These are phyloP conservation scores for Sarocladiaceae sp. DNA, from an alignment of 2,329 filamentous ascomycete genomes.

Conservation along the genomic window DNA sequence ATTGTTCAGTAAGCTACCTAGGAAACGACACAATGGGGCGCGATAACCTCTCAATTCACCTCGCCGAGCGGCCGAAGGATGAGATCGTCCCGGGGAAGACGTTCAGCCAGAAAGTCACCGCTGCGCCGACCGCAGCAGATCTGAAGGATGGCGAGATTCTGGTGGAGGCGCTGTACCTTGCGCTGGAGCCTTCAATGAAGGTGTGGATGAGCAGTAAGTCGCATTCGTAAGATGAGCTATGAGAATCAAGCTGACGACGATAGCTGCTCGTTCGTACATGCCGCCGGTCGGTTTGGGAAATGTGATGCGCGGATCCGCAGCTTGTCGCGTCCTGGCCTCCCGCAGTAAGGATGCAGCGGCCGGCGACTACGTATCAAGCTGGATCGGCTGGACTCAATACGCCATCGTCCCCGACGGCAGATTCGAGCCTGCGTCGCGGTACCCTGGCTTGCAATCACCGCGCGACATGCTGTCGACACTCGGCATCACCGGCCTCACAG, in stretches of 20 bases:
- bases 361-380: slow-evolving; percentile 54
- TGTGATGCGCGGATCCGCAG: slow-evolving; percentile 61
- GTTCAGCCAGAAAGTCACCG: slow-evolving; percentile 49
- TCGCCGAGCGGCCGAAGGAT: slow-evolving; percentile 59
- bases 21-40: slow-evolving; percentile 30
- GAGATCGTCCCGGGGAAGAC: slow-evolving; percentile 62
- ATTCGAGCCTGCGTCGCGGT: slow-evolving; percentile 34
- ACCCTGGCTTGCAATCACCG: slow-evolving; percentile 35
- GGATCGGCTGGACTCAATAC: slow-evolving; percentile 63
- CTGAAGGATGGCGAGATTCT: slow-evolving; percentile 64
- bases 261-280: slow-evolving; percentile 54
- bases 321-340: slow-evolving; percentile 59
- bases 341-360: slow-evolving; percentile 49
- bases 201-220: slow-evolving; percentile 59
- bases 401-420: slow-evolving; percentile 52
- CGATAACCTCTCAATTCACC: slow-evolving; percentile 48
- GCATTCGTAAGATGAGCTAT: background rate
- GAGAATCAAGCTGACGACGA: background rate
- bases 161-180: slow-evolving; percentile 57
- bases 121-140: slow-evolving; percentile 46
- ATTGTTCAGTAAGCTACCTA: background rate
- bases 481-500: slow-evolving; percentile 68
- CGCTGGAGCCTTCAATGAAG: slow-evolving; percentile 73
- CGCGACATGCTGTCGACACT: slow-evolving; percentile 60
- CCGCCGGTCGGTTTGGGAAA: slow-evolving; percentile 65